Conservation (phyloP, 345 rosid species). For the Salix purpurea region DNA sequence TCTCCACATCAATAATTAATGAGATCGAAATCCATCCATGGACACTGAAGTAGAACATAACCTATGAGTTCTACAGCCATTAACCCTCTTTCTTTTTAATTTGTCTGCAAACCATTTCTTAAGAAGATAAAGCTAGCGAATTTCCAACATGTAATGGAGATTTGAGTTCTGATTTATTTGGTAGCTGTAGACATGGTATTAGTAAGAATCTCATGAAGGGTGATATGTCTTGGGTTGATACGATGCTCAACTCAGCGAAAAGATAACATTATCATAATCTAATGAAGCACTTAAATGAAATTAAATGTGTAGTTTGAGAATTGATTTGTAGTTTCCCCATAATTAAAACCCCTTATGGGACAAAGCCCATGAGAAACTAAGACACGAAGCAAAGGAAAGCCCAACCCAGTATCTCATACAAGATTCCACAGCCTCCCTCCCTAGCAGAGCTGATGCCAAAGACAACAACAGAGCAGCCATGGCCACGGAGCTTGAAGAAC, state of each 20-base stretch:
- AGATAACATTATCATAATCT: background rate
- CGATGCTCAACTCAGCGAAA: too few species aligned
- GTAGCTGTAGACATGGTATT: too few species aligned
- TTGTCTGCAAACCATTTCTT: background rate
- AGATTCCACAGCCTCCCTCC: too few species aligned
- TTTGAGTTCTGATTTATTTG: too few species aligned
- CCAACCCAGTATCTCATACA: background rate
- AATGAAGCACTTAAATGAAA: background rate
- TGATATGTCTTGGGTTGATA: too few species aligned
- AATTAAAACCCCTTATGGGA: background rate
- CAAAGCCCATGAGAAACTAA: background rate
- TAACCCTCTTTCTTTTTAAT: background rate
- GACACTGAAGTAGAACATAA: background rate
- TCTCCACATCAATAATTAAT: background rate
- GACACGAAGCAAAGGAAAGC: background rate
- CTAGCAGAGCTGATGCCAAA: background rate
- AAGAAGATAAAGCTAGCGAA: background rate
- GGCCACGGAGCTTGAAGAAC: conserved; percentile 90
- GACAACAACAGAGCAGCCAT: conserved; percentile 28
- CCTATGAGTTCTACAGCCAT: background rate
- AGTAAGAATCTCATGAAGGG: too few species aligned
- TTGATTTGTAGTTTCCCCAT: background rate
- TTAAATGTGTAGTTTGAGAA: background rate
- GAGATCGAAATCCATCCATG: background rate
- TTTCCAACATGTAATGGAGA: background rate